Conservation (phyloP, 148 eudicot genomes). For the Diospyros lotus region DNA sequence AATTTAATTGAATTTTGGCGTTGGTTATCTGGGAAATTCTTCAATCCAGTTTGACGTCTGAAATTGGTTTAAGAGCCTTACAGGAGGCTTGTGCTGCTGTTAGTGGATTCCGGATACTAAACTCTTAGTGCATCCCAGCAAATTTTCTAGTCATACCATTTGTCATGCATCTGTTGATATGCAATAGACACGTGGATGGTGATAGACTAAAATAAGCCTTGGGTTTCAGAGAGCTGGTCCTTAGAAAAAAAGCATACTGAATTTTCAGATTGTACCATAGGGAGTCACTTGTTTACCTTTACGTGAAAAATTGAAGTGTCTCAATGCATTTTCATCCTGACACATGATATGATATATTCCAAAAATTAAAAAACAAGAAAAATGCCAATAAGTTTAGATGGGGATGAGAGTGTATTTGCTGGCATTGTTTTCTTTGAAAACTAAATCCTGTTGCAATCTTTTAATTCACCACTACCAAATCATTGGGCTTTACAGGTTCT, state of each 20-base stretch:
- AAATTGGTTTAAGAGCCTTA: no score
- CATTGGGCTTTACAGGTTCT: conserved; percentile 59
- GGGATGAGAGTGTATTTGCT: not conserved
- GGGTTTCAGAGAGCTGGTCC: no score
- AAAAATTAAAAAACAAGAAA: not conserved
- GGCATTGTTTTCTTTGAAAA: not conserved
- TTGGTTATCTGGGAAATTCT: no score
- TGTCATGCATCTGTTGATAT: not conserved
- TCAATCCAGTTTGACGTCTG: no score
- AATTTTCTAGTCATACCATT: not conserved
- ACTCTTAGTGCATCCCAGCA: not conserved
- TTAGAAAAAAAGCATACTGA: not conserved
- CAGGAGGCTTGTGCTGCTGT: no score
- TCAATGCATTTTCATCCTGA: not conserved
- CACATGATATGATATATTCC: not conserved
- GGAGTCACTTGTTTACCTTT: not conserved
- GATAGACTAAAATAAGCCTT: no score
- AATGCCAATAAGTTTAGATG: not conserved
- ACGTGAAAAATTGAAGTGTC: not conserved
- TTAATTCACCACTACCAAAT: conserved; percentile 3
- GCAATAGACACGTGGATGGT: not conserved
- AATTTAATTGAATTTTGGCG: no score
- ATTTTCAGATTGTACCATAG: not conserved
- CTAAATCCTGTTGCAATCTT: conserved; percentile 3
- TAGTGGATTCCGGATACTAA: no score